These are phyloP conservation scores for Penicillium sp. DNA, from an alignment of 2,329 filamentous ascomycete species.

Conservation along the genomic window DNA sequence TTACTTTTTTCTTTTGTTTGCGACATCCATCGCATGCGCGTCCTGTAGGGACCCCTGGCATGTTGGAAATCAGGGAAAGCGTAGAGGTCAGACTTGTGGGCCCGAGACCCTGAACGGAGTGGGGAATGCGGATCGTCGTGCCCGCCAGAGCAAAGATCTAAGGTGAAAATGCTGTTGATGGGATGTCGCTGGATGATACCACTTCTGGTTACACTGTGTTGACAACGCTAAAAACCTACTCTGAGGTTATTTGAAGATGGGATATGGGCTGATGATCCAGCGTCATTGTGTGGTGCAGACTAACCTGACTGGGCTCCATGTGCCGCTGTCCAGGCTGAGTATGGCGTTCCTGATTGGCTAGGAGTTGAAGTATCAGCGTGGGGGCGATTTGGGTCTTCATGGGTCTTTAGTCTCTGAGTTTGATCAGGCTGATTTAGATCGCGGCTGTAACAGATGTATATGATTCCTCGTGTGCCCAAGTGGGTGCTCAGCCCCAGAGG, in stretches of 20 bases:
- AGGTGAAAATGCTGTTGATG: background rate
- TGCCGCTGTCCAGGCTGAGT: slow-evolving; percentile 10
- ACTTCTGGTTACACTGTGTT: background rate
- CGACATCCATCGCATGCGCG: slow-evolving; percentile 54
- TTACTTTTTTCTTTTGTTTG: slow-evolving; percentile 55
- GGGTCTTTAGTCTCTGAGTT: background rate
- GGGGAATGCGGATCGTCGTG: background rate
- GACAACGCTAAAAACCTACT: background rate
- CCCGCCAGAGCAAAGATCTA: background rate
- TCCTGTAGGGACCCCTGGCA: slow-evolving; percentile 55
- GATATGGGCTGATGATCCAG: background rate
- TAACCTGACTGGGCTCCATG: slow-evolving; percentile 18
- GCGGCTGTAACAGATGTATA: too few relatives aligned
- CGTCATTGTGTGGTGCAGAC: background rate
- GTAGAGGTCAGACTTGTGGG: background rate
- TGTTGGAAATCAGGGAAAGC: slow-evolving; percentile 20
- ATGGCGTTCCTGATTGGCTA: slow-evolving; percentile 4
- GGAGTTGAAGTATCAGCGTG: background rate
- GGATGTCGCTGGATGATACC: background rate
- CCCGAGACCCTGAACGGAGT: background rate
- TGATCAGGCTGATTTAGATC: background rate
- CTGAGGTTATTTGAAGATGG: background rate
- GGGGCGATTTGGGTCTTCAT: background rate
- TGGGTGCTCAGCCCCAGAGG: background rate
- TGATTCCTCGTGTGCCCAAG: background rate